phyloP scores from a whole-genome alignment of 139 green algal species.

The Chlamydomonas schloesseri region DNA sequence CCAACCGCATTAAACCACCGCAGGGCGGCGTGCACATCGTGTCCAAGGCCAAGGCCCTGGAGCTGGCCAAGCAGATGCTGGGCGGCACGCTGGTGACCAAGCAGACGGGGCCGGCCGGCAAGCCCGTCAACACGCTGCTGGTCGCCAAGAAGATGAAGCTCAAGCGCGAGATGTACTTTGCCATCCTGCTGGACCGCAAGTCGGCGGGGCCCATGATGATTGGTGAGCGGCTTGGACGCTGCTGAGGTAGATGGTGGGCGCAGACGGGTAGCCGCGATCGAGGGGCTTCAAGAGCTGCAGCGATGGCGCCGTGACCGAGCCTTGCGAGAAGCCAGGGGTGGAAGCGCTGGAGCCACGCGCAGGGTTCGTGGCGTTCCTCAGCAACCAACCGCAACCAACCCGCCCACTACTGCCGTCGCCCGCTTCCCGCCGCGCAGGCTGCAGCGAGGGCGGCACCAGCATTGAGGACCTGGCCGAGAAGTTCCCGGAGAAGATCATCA shows the following conservation, averaged over 20 bases:
- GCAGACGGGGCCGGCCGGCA: constrained; percentile 89
- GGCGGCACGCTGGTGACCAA: constrained; percentile 95
- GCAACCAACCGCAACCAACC: too few species aligned
- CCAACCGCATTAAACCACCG: too few species aligned
- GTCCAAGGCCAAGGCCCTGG: constrained; percentile 70
- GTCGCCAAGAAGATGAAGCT: constrained; percentile 95
- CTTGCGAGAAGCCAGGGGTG: too few species aligned
- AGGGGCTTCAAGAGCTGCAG: too few species aligned
- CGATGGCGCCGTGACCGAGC: too few species aligned
- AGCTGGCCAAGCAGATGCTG: constrained; percentile 89
- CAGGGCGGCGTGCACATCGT: constrained; percentile 98
- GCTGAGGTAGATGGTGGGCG: constrained; percentile 60
- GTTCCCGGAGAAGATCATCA: constrained; percentile 98
- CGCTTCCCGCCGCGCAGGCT: too few species aligned
- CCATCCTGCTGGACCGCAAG: constrained; percentile 94
- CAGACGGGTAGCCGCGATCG: neutral
- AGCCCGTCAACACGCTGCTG: constrained; percentile 97
- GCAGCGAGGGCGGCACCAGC: constrained; percentile 85
- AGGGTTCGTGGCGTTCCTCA: too few species aligned
- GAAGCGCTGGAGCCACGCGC: too few species aligned
- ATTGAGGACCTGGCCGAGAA: constrained; percentile 99
- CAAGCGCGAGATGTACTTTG: constrained; percentile 98
- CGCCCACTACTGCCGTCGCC: too few species aligned
- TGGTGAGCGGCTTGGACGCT: too few species aligned
- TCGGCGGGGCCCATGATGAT: constrained; percentile 87